Base-by-base conservation (phyloP, 129 eudicot genomes). In the Flaveria bidentis region DNA sequence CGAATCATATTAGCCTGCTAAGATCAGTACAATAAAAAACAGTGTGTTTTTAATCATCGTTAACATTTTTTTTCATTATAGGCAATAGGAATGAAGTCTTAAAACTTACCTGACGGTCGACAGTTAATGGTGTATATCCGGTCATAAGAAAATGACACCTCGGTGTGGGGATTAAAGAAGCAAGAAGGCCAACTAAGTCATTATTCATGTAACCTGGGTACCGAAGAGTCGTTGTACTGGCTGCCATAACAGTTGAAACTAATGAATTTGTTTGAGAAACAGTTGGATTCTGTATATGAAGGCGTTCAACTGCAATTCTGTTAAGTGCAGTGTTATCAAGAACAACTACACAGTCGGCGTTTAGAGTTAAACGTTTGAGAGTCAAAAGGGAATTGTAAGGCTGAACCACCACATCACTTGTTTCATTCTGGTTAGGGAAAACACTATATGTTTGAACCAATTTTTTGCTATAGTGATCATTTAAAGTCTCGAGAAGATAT, bases 301-400 rank as follows among this genome's bases (percentile, higher is more conserved):
- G 95, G 65, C 98, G 87, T 76, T 92, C 98, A 25, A 90, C 96
- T 33, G 98, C 98, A 69, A 93, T 93, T 82, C 96, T 93, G 76
- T 93, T 88, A 16, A 93, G 88, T 66, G 98, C 94, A 61, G 98
- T 93, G 81, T 93, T 93, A 72, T 93, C 98, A 76, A 93, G 92
- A 83, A 93, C 96, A 75, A 90, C 98, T 6, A 93, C 98, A 74
- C 98, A 93, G 78, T 93, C 98, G 61, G 98, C 98, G 84, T 93
- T 93, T 71, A 93, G 74, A 0, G 96, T 88, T 51, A 93, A 84
- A 17, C 98, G 94, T 77, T 93, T 93, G 14, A 93, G 92, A 11
- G 98, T 93, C 79, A 93, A 72, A 50, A 93, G 86, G 28, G 98
- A 93, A 76, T 93, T 93, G 88, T 93, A 90, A 36, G 98, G 98